Evolutionary conservation across 2,329 filamentous ascomycete species (phyloP).

Genomic region (Talaromyces sp.): DNA sequence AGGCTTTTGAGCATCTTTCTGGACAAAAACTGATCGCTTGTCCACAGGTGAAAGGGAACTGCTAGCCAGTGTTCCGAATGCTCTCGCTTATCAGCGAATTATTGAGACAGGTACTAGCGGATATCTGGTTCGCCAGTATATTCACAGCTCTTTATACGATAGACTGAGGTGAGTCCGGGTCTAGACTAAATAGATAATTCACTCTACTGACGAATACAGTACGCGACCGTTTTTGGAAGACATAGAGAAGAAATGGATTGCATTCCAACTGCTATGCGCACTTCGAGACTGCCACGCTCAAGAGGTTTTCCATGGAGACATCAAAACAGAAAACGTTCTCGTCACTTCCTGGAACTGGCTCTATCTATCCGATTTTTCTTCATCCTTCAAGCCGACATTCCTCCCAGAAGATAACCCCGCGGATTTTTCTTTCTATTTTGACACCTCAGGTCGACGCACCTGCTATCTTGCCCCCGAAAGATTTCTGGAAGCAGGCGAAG

Average conservation of each 20-base stretch:
- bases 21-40: constrained; percentile 22
- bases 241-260: constrained; percentile 98
- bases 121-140: constrained; percentile 88
- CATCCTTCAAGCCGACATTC: constrained; percentile 89
- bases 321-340: constrained; percentile 95
- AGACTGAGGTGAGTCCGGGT: constrained; percentile 60
- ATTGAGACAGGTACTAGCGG: constrained; percentile 89
- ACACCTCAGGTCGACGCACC: constrained; percentile 83
- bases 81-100: constrained; percentile 82
- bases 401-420: constrained; percentile 95
- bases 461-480: constrained; percentile 95
- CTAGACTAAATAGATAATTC: neutral
- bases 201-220: constrained; percentile 50
- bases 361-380: constrained; percentile 95
- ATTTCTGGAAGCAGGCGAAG: constrained; percentile 70
- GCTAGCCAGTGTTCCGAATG: constrained; percentile 82
- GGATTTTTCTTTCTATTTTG: constrained; percentile 97
- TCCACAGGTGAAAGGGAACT: constrained; percentile 69
- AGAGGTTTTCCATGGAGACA: constrained; percentile 93
- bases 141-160: constrained; percentile 96
- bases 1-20: neutral
- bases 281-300: constrained; percentile 85
- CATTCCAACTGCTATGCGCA: constrained; percentile 90
- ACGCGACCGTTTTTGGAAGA: constrained; percentile 95
- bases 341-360: constrained; percentile 99